phyloP scores from a whole-genome alignment of 2,329 filamentous ascomycete genomes.

The Pyricularia grisea region DNA sequence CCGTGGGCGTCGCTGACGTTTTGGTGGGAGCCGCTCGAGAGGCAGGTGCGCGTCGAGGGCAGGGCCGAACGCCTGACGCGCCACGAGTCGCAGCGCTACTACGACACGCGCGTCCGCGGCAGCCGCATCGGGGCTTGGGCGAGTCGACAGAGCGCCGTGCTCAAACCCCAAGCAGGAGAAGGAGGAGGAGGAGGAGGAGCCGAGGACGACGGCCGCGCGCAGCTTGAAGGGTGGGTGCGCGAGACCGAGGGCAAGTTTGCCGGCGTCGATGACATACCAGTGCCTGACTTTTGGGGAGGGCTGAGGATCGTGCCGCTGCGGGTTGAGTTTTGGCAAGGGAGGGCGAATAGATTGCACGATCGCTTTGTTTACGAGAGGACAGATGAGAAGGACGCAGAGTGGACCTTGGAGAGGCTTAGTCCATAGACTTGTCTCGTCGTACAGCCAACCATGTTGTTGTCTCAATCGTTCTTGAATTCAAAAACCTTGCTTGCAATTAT shows the following conservation, averaged over 20 bases:
- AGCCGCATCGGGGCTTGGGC: constrained; percentile 89
- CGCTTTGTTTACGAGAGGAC: constrained; percentile 75
- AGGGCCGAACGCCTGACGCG: constrained; percentile 52
- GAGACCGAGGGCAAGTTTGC: constrained; percentile 71
- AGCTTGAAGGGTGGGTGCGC: constrained; percentile 68
- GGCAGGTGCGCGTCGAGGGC: constrained; percentile 88
- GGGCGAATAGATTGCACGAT: constrained; percentile 84
- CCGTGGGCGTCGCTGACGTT: constrained; percentile 77
- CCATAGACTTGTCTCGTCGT: constrained; percentile 34
- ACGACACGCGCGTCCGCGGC: constrained; percentile 62
- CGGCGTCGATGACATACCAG: constrained; percentile 69
- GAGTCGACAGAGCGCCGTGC: constrained; percentile 73
- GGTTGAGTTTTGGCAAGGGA: constrained; percentile 95
- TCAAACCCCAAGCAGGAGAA: constrained; percentile 44
- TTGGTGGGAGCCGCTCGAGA: constrained; percentile 78
- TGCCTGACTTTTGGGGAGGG: constrained; percentile 93
- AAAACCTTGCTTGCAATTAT: too few relatives aligned
- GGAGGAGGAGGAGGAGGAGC: constrained; percentile 15
- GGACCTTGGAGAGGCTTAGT: constrained; percentile 65
- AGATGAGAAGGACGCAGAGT: constrained; percentile 35
- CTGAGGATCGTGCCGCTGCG: constrained; percentile 74
- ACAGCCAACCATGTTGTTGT: background rate
- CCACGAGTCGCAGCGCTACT: constrained; percentile 66
- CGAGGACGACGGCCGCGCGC: constrained; percentile 57
- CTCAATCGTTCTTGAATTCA: too few relatives aligned